These are phyloP conservation scores for Penicillium sp. DNA, from an alignment of 2,329 filamentous ascomycete genomes.

Conservation along the genomic window DNA sequence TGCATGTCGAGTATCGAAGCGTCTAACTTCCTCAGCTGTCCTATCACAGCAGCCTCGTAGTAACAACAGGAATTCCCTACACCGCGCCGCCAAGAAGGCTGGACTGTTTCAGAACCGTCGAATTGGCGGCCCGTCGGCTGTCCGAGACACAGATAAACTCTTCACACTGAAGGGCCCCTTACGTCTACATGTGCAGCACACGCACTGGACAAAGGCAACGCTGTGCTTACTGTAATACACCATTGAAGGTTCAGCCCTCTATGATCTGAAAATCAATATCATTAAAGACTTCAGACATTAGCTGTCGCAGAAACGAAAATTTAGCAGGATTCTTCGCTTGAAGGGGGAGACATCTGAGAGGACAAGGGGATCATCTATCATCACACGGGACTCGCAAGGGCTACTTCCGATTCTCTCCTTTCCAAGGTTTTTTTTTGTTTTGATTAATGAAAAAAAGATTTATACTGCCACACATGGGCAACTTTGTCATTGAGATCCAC, in stretches of 20 bases:
- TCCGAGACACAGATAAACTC: background rate
- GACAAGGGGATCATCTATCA: conserved; percentile 30
- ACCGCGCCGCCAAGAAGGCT: background rate
- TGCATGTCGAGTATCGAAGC: background rate
- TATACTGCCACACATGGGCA: conserved; percentile 24
- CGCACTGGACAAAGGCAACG: too few species aligned
- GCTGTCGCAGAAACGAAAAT: conserved; percentile 30
- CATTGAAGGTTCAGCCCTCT: background rate
- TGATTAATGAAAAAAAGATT: conserved; percentile 5
- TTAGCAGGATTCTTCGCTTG: conserved; percentile 24
- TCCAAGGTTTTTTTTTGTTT: conserved; percentile 6
- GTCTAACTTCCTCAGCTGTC: background rate
- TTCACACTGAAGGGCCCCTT: background rate
- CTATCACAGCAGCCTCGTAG: background rate
- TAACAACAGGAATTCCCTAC: background rate
- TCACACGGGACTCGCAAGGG: conserved; percentile 16
- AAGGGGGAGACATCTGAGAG: conserved; percentile 23
- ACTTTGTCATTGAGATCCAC: conserved; percentile 30
- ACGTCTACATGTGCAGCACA: background rate
- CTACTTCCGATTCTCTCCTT: conserved; percentile 15
- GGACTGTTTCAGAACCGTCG: background rate
- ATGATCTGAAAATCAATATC: conserved; percentile 3
- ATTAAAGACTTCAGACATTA: conserved; percentile 32
- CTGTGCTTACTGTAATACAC: background rate
- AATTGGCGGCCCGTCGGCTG: background rate